Conservation (phyloP, 2,329 filamentous ascomycete genomes). For the Cordyceps cateniannulata region DNA sequence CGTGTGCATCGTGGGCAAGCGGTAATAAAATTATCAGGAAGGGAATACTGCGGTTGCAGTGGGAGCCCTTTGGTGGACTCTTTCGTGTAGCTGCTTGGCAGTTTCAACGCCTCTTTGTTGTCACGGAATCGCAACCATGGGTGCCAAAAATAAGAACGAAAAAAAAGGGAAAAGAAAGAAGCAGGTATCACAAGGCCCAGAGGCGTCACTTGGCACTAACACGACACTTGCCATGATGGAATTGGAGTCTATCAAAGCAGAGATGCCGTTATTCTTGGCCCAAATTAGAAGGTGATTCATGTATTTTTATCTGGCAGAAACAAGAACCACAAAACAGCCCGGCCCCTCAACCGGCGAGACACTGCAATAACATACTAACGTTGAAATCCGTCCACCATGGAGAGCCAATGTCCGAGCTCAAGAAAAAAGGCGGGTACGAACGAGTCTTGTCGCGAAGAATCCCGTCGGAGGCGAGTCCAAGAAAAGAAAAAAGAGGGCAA, state of each 20-base stretch:
- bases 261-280: neutral
- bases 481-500: neutral
- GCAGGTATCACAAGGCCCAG: no score
- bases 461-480: neutral
- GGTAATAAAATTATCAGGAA: neutral
- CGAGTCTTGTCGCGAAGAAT: neutral
- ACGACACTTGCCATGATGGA: neutral
- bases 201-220: no score
- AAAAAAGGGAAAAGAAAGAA: neutral
- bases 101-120: neutral
- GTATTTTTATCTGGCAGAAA: neutral
- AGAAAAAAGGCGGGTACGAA: neutral
- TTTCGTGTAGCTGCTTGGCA: no score
- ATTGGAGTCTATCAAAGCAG: neutral
- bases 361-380: neutral
- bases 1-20: neutral
- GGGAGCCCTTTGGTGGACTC: neutral
- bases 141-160: neutral
- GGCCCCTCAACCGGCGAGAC: neutral
- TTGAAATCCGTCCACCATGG: neutral
- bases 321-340: neutral
- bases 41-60: neutral
- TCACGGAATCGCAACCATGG: neutral
- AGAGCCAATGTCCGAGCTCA: constrained; percentile 5
- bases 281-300: neutral